phyloP scores from a whole-genome alignment of 805 yeast species.

The Pichia membranifaciens region DNA sequence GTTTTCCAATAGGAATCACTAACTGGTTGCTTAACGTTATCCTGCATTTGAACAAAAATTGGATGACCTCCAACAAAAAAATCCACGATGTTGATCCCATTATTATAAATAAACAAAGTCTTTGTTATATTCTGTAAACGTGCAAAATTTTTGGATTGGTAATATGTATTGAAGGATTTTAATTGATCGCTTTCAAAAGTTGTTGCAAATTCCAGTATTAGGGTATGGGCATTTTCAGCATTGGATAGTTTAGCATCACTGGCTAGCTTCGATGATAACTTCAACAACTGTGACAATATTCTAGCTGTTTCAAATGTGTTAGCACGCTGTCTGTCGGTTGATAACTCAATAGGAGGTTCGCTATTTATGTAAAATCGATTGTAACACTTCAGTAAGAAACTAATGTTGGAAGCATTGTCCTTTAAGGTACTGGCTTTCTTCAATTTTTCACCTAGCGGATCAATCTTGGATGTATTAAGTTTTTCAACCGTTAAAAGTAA shows the following conservation, averaged over 20 bases:
- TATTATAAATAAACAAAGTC: conserved; percentile 72
- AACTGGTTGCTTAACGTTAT: conserved; percentile 13
- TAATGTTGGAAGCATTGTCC: conserved; percentile 65
- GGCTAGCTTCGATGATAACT: conserved; percentile 59
- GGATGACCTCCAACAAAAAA: conserved; percentile 77
- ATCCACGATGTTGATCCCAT: conserved; percentile 76
- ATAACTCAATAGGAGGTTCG: conserved; percentile 48
- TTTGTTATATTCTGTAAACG: conserved; percentile 73
- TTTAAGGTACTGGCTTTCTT: conserved; percentile 65
- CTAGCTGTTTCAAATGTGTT: conserved; percentile 51
- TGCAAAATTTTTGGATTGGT: conserved; percentile 58
- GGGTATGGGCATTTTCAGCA: conserved; percentile 28
- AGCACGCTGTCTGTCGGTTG: conserved; percentile 29
- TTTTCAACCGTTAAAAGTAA: conserved; percentile 50
- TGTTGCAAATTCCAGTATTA: conserved; percentile 69
- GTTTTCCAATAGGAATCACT: conserved; percentile 45
- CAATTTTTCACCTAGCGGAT: conserved; percentile 65
- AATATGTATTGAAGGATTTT: conserved; percentile 67
- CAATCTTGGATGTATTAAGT: conserved; percentile 48
- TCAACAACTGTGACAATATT: conserved; percentile 57
- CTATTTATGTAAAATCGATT: conserved; percentile 64
- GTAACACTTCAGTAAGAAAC: conserved; percentile 69
- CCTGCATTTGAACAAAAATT: conserved; percentile 49
- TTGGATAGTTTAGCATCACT: conserved; percentile 43
- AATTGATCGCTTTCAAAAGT: conserved; percentile 67